These are phyloP conservation scores for Aspergillus bombycis DNA, from an alignment of 2,329 filamentous ascomycete genomes.

Conservation along the genomic window DNA sequence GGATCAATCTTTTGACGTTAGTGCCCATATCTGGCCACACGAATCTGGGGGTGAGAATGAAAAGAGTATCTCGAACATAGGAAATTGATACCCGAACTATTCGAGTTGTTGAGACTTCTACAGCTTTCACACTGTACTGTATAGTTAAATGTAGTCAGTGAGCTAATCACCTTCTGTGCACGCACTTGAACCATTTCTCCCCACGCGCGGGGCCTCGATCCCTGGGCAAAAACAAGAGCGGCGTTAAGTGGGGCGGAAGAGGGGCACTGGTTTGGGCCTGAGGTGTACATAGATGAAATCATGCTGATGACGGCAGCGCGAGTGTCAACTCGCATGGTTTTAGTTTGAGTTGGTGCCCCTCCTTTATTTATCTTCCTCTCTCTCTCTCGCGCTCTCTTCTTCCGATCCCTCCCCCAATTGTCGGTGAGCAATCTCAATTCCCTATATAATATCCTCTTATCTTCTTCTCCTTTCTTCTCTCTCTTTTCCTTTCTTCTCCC, in stretches of 20 bases:
- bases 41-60: not conserved
- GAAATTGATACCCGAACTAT: no score
- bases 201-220: not conserved
- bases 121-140: no score
- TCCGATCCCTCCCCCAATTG: conserved; percentile 2
- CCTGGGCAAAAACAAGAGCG: not conserved
- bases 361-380: conserved; percentile 8
- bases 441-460: conserved; percentile 9
- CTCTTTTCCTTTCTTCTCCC: conserved; percentile 12
- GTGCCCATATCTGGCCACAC: not conserved
- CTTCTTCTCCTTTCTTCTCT: conserved; percentile 8
- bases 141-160: not conserved
- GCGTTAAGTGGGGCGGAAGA: not conserved
- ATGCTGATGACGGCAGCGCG: not conserved
- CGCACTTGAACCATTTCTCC: not conserved
- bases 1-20: not conserved
- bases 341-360: conserved; percentile 10
- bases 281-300: not conserved
- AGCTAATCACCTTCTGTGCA: not conserved
- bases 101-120: no score
- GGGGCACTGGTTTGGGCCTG: not conserved
- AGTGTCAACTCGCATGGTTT: not conserved
- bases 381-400: conserved; percentile 12
- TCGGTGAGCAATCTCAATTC: not conserved
- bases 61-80: no score